Evolutionary conservation across 2,329 filamentous ascomycete species (phyloP).

Genomic region (Fusarium sp.): DNA sequence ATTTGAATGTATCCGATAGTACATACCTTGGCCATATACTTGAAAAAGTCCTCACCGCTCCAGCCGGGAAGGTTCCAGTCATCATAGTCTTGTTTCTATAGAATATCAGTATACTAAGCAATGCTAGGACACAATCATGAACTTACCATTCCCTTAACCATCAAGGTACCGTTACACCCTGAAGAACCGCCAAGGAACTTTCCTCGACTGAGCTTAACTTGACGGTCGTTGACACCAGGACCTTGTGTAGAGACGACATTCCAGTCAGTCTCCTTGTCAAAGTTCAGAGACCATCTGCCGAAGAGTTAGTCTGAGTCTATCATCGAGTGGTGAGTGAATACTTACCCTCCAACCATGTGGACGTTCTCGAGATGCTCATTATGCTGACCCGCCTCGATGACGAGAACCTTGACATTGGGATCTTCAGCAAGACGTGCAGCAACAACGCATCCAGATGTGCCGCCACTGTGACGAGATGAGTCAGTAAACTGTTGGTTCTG

Average conservation of each 20-base stretch:
- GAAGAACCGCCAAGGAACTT: constrained; percentile 63
- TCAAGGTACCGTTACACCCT: constrained; percentile 63
- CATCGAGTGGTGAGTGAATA: neutral
- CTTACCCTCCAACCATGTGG: constrained; percentile 63
- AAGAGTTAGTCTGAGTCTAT: neutral
- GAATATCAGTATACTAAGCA: neutral
- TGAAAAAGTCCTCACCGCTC: constrained; percentile 68
- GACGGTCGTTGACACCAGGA: constrained; percentile 54
- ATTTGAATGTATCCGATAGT: neutral
- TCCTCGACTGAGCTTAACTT: constrained; percentile 61
- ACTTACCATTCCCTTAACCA: constrained; percentile 57
- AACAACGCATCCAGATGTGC: constrained; percentile 54
- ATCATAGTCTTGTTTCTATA: constrained; percentile 60
- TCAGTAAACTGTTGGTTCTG: neutral
- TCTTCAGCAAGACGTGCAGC: constrained; percentile 54
- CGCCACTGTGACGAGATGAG: constrained; percentile 44
- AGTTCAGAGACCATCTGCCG: constrained; percentile 57
- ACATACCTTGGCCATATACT: constrained; percentile 65
- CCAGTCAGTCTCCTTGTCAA: constrained; percentile 64
- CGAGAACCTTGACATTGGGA: constrained; percentile 46
- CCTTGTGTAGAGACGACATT: constrained; percentile 59
- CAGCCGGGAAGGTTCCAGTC: constrained; percentile 68
- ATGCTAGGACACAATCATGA: rapidly evolving
- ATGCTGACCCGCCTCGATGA: constrained; percentile 55
- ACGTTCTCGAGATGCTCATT: constrained; percentile 60